Conservation (phyloP, 495 filamentous ascomycete genomes). For the Gamarada debralockiae region DNA sequence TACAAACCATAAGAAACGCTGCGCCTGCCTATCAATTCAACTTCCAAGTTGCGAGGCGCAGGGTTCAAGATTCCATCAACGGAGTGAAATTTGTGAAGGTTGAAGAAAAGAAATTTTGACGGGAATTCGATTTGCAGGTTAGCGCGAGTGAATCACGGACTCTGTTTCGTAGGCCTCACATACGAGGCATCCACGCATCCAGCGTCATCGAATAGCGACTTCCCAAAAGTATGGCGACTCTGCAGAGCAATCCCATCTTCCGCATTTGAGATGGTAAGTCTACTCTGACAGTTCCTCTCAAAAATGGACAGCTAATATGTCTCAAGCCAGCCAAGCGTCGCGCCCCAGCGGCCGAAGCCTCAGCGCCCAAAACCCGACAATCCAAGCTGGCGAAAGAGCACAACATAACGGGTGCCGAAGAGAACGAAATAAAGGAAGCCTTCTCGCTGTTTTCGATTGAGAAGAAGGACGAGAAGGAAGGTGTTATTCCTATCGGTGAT, state of each 20-base stretch:
- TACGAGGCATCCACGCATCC: too few relatives aligned
- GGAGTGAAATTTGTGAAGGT: too few relatives aligned
- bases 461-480: conserved; percentile 63
- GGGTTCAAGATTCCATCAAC: too few relatives aligned
- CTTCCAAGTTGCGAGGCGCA: too few relatives aligned
- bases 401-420: conserved; percentile 76
- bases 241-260: background rate
- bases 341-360: conserved; percentile 3
- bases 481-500: conserved; percentile 71
- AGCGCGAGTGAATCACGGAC: too few relatives aligned
- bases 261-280: conserved; percentile 10
- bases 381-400: conserved; percentile 90
- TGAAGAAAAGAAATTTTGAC: too few relatives aligned
- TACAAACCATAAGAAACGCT: too few relatives aligned
- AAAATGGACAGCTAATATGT: background rate
- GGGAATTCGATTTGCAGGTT: too few relatives aligned
- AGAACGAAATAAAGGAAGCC: conserved; percentile 85
- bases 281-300: background rate
- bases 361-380: conserved; percentile 41
- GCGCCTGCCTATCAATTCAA: too few relatives aligned
- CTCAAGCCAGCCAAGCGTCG: conserved; percentile 38
- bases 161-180: too few relatives aligned
- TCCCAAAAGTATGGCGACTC: too few relatives aligned
- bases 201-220: too few relatives aligned
- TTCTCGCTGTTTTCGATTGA: conserved; percentile 77